These are phyloP conservation scores for Juncus effusus DNA, from an alignment of 176 grass and related monocot species.

Conservation along the genomic window DNA sequence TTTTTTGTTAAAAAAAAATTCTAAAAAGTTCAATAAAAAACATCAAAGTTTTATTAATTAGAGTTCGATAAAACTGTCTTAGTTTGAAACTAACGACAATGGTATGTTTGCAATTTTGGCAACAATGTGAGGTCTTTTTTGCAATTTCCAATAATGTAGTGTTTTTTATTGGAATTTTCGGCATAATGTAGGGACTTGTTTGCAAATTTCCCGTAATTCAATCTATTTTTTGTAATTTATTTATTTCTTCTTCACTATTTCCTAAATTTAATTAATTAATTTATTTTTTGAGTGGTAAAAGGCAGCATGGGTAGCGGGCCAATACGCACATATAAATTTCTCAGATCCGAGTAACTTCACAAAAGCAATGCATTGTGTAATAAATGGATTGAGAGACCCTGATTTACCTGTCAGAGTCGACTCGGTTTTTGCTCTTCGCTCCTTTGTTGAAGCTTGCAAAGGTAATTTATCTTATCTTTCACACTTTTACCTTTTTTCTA, in stretches of 20 bases:
- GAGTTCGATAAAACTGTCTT: no score
- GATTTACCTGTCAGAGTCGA: conserved; percentile 89
- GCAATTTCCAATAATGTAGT: no score
- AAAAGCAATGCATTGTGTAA: conserved; percentile 57
- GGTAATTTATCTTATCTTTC: conserved; percentile 31
- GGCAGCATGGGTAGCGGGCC: conserved; percentile 96
- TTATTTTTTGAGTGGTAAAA: conserved; percentile 28
- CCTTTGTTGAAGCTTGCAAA: conserved; percentile 90
- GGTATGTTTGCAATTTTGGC: no score
- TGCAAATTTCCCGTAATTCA: background rate
- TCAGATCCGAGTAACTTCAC: conserved; percentile 55
- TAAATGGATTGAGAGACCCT: conserved; percentile 59
- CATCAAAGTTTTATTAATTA: no score
- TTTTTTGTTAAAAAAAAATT: no score
- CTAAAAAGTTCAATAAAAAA: no score
- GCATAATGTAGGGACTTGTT: no score
- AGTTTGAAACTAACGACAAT: no score
- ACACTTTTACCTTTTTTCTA: background rate
- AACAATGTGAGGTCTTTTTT: no score
- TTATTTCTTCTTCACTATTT: conserved; percentile 5
- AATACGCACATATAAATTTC: conserved; percentile 91
- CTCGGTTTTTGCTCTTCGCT: conserved; percentile 94
- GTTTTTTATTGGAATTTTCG: no score
- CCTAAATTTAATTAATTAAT: conserved; percentile 8
- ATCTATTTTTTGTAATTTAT: background rate